Base-by-base conservation (phyloP, 345 rosid genomes). In the Cardamine chenopodiifolia region DNA sequence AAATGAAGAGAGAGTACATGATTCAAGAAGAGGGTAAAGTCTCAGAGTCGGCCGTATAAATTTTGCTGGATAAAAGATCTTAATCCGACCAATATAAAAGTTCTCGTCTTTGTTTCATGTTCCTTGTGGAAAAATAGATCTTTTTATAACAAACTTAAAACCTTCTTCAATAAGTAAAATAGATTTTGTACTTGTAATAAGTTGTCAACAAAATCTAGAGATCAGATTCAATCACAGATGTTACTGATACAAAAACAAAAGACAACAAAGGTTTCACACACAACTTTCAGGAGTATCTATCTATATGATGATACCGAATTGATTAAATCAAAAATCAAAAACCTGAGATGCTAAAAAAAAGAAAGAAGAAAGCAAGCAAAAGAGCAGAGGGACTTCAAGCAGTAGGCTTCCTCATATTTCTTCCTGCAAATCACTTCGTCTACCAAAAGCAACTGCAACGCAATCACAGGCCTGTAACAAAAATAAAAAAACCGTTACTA, bases 341-440 rank as follows among this genome's bases (percentile, higher is more conserved):
- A 37, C 7, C 49, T 60, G 55, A 25, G 15, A 52, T 19, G 42
- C 13, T 60, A 35, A 15, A 5, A 42, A n/a, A n/a, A n/a, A n/a
- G n/a, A n/a, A 57, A 4, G 7, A 14, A 37, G 54, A 67, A 48
- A 74, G 68, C 26, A 19, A 34, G 31, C 7, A 23, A 39, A 68
- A 34, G 56, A 35, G 28, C 29, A 8, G 22, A 68, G 19, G 32
- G 42, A 13, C 63, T 37, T 71, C 68, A 78, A 50, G 63, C 79
- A 77, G 65, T 87, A 77, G 99, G 99, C 85, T 92, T 96, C 86
- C 98, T 83, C 99, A 96, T 96, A 71, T 96, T 96, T 45, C 98
- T 91, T 40, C 98, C 98, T 49, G 99, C 99, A 4, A 35, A 96
- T 96, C 64, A 96, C 99, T 83, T 96, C 99, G 78, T 96, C 99